Conservation (phyloP, 345 rosid genomes). For the Eucalyptus camaldulensis region DNA sequence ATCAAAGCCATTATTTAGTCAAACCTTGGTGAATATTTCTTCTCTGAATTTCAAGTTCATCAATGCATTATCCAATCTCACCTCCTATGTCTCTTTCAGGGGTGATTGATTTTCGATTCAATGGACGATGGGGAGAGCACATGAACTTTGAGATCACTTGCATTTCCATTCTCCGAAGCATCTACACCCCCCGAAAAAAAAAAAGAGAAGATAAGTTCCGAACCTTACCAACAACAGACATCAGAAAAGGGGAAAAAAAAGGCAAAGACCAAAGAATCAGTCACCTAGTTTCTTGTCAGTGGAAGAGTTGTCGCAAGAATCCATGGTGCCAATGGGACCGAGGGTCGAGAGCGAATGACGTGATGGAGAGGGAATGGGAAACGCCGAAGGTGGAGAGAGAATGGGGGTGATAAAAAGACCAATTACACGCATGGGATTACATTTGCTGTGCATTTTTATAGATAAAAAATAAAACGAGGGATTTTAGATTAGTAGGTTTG, state of each 20-base stretch:
- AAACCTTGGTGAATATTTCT: not conserved
- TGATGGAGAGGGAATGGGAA: not conserved
- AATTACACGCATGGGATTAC: not conserved
- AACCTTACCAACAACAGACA: not conserved
- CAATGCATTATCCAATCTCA: not conserved
- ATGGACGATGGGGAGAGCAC: conserved; percentile 33
- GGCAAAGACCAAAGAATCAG: not conserved
- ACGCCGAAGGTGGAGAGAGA: not conserved
- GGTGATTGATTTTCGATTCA: no score
- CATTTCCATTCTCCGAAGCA: conserved; percentile 17
- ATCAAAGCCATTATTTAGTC: not conserved
- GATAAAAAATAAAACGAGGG: not conserved
- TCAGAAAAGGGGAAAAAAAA: not conserved
- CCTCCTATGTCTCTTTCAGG: not conserved
- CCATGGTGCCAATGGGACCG: not conserved
- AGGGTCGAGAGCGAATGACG: not conserved
- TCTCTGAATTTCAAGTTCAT: not conserved
- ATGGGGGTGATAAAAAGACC: not conserved
- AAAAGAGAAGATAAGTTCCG: not conserved
- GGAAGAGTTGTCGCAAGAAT: not conserved
- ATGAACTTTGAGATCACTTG: conserved; percentile 25
- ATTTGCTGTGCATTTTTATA: not conserved
- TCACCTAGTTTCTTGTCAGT: conserved; percentile 5
- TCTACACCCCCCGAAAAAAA: not conserved
- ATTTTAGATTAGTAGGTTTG: not conserved